These are phyloP conservation scores for Colletotrichum nymphaeae DNA, from an alignment of 2,329 filamentous ascomycete genomes.

Conservation along the genomic window DNA sequence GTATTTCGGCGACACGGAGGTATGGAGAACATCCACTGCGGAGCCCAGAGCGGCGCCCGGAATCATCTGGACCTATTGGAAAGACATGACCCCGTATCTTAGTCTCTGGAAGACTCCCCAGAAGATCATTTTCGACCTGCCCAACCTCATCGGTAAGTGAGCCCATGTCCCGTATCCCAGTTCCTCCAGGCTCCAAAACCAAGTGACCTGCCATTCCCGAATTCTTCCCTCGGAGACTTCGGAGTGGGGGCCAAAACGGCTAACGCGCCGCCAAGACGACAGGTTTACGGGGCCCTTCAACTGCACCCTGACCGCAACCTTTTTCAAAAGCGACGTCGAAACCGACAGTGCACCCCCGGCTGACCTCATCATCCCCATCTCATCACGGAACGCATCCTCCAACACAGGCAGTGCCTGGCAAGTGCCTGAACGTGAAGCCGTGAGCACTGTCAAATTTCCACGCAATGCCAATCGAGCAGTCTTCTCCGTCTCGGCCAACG, in stretches of 20 bases:
- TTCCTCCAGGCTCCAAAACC: background rate
- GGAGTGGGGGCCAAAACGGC: conserved; percentile 33
- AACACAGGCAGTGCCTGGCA: conserved; percentile 74
- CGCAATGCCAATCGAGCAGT: conserved; percentile 75
- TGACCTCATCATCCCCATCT: conserved; percentile 76
- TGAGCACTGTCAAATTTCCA: conserved; percentile 71
- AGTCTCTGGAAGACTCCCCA: conserved; percentile 76
- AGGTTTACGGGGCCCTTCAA: conserved; percentile 81
- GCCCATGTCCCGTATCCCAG: conserved; percentile 1
- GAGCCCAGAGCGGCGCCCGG: conserved; percentile 75
- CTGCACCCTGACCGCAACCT: conserved; percentile 79
- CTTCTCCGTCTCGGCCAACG: conserved; percentile 81
- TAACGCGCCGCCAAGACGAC: conserved; percentile 51
- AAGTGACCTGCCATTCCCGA: background rate
- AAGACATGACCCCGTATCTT: conserved; percentile 81
- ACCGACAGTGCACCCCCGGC: conserved; percentile 59
- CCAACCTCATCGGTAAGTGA: conserved; percentile 69
- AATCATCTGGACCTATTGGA: conserved; percentile 81
- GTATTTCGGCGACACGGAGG: conserved; percentile 81
- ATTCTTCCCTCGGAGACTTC: background rate
- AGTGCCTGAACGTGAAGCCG: conserved; percentile 72
- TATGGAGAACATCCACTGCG: conserved; percentile 87
- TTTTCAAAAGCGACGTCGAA: conserved; percentile 65
- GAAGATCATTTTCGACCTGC: conserved; percentile 83
- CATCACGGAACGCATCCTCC: conserved; percentile 60